Base-by-base conservation (phyloP, 495 filamentous ascomycete species). In the Cercophora newfieldiana region DNA sequence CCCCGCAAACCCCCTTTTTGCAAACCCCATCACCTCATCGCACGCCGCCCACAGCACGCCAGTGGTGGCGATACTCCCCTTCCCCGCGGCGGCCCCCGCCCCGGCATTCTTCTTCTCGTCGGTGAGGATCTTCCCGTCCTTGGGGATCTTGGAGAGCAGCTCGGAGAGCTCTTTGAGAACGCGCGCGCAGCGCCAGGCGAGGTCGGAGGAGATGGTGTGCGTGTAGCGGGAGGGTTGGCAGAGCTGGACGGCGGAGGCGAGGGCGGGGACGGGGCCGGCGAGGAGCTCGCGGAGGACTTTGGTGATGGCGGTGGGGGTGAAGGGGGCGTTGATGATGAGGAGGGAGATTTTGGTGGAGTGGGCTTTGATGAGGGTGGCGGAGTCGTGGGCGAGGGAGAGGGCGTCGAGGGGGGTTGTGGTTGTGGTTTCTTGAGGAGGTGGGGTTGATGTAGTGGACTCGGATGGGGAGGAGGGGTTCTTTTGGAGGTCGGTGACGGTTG, bases 291-390 rank as follows among this genome's bases (percentile, higher is more conserved):
- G 83, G 7, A 96, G 78, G 16, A 94, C 85, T 14, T 79, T 87
- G 53, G 64, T 75, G 29, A 95, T 85, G 16, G 91, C 93, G 0
- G 90, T 86, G 4, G 89, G 86, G 0, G 93, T 93, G 75, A 96
- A 95, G 0, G 93, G 93, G 18, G 89, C 84, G 63, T 88, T 95
- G 69, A 96, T 90, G 1, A 93, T 84, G 1, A 97, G 84, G 18
- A 97, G 87, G 0, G 90, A 92, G 25, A 97, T 83, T 58, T 95
- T 96, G 31, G 93, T 97, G 6, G 88, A 85, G 70, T 96, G 92
- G 0, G 93, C 90, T 71, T 84, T 87, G 53, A 97, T 86, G 3
- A 92, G 80, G 24, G 79, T 81, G 1, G 90, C 83, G 1, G 88
- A 83, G 69, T 88, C 85, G 68, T 84, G 82, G 21, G 93, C 86